Evolutionary conservation across 345 rosid species (phyloP), one percentile per base, ranked within the genome.

Genomic region (Sonneratia alba): DNA sequence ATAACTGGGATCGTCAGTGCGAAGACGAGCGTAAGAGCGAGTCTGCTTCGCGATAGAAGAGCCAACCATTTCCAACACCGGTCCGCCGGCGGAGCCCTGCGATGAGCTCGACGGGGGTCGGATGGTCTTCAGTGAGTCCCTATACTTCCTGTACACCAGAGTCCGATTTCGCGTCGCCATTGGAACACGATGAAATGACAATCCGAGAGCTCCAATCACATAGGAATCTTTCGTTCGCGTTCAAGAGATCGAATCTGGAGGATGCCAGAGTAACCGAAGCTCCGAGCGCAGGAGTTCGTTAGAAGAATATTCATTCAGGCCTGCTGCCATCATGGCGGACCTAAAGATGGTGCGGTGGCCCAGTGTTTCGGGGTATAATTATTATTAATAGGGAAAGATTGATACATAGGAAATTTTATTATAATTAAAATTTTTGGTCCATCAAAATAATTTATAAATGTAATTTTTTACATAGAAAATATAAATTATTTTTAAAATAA

Each of bases 111-210:
- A 13, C 55, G 97, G 92, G 68, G 77, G 81, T 65, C 93, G 86
- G n/a, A 91, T 97, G 83, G 92, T 86, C 84, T 92, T 91, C 86
- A 92, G 83, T 68, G 97, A 87, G 78, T 88, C 97, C 75, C 97
- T 85, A 65, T 96, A 88, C 82, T 87, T 91, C 77, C 79, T 85
- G 68, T 77, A 96, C 77, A 88, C 22, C 75, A 80, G 63, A 59
- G 99, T 89, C 70, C 93, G 85, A 59, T 91, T 96, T 80, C 98
- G 85, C 83, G 89, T 83, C 79, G 99, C 98, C 99, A 92, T 91
- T 73, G 32, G 49, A 22, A 21, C 32, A 27, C 48, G 43, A n/a
- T 21, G 3, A 37, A 40, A 68, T 0, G 21, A 34, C 0, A 6
- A 37, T 42, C 16, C 9, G 42, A 32, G 43, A 19, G 13, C 19